Evolutionary conservation across 495 filamentous ascomycete genomes (phyloP), one percentile per base, ranked within the genome.

Genomic region (Hypoxylon crocopeplum): DNA sequence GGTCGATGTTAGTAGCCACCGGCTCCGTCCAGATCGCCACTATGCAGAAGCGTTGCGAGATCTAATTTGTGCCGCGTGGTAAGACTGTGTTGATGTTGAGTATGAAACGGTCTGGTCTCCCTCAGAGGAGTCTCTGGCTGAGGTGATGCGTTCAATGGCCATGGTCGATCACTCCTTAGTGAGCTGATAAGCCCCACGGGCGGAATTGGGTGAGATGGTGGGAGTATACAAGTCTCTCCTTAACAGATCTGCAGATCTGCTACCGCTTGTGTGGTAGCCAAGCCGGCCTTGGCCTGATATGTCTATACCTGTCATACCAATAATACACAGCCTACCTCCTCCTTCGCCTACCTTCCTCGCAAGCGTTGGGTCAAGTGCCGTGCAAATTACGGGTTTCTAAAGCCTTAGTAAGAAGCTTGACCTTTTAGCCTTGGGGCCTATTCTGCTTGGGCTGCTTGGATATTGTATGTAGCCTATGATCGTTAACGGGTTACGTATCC

Each of bases 391-490:
- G 44, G 60, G 54, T 64, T 64, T 54, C 60, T 64, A 64, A 58
- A 33, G 44, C 45, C 55, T 59, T 64, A 59, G 48, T 64, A 64
- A 64, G 54, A 57, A 64, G 42, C 49, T 59, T 55, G 30, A 59
- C 59, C 48, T 58, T 53, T 64, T 58, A 64, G 48, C 60, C 60
- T 58, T 58, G 44, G 49, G 34, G 48, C 42, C 45, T 55, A 64
- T 63, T 63, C 40, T 45, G 19, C 34, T 63, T 63, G 42, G 48
- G 52, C 33, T 45, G 17, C 40, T 63, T 63, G 42, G 53, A 64
- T 55, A 45, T 36, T 54, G 42, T 45, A 58, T 45, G 48, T 38
- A 52, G 41, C 52, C 59, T 54, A 54, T 56, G 22, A 16, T 50
- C 40, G 24, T 8, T 8, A 8, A 27, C 24, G 15, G 39, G 34